A percentile compares a stretch with the other conserved stretches of the same genome.
Conservation (phyloP, 2,329 filamentous ascomycete species). For the Malbranchea zuffiana region DNA sequence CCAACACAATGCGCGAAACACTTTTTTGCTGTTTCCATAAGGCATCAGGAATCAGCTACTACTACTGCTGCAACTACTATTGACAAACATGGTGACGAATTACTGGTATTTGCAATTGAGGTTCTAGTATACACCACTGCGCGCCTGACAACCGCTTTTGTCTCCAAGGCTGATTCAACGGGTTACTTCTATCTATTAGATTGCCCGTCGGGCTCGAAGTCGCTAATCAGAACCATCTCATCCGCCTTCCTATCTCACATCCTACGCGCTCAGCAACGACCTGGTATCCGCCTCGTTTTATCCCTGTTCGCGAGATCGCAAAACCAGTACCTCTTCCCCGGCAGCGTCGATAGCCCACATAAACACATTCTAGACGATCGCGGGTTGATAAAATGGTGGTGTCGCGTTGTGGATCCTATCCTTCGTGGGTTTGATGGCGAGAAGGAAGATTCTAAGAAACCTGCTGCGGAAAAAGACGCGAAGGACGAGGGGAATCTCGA, state of each 20-base stretch:
- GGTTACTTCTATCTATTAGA: constrained; percentile 64
- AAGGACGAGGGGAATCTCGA: constrained; percentile 15
- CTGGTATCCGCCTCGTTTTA: constrained; percentile 59
- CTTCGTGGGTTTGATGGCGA: constrained; percentile 41
- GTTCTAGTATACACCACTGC: constrained; percentile 76
- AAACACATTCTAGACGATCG: constrained; percentile 92
- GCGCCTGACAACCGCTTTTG: constrained; percentile 74
- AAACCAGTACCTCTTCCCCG: constrained; percentile 87
- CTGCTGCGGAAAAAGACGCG: constrained; percentile 16
- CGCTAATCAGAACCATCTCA: constrained; percentile 58
- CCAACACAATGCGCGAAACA: constrained; percentile 80
- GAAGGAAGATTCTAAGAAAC: constrained; percentile 26
- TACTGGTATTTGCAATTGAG: constrained; percentile 75
- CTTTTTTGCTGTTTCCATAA: constrained; percentile 53
- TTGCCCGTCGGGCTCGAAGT: constrained; percentile 49
- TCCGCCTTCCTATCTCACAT: constrained; percentile 67
- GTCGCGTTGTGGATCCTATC: constrained; percentile 69
- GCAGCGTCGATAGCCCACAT: constrained; percentile 68
- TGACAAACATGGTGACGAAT: constrained; percentile 30
- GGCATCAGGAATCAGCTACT: constrained; percentile 10
- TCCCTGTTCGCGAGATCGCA: constrained; percentile 89
- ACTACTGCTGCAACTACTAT: constrained; percentile 21
- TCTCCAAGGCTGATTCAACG: constrained; percentile 94
- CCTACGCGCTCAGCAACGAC: constrained; percentile 53
- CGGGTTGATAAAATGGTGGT: constrained; percentile 93